Percentiles rank a stretch among this genome's conserved stretches.
Conservation (phyloP, 768 basidiomycete species). For the Lentinula boryana region DNA sequence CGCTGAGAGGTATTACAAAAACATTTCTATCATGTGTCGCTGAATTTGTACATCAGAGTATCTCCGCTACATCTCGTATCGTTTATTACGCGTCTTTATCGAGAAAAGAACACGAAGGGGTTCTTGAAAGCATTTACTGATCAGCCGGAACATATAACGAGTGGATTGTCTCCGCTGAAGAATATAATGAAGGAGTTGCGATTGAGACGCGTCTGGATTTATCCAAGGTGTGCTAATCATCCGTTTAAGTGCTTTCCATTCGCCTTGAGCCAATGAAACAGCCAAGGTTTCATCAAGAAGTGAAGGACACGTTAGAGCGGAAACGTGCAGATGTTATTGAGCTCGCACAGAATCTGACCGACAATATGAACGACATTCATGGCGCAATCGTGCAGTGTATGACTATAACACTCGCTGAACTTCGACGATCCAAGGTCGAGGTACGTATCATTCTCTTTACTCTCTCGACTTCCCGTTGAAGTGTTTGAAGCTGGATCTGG, state of each 20-base stretch:
- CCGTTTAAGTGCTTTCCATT: neutral
- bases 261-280: neutral
- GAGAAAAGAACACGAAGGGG: constrained; percentile 83
- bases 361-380: constrained; percentile 89
- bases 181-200: constrained; percentile 93
- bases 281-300: constrained; percentile 80
- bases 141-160: constrained; percentile 92
- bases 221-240: constrained; percentile 60
- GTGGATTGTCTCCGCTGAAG: constrained; percentile 85
- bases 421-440: constrained; percentile 79
- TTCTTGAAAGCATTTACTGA: constrained; percentile 98
- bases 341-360: constrained; percentile 79
- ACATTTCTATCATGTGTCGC: neutral
- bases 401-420: constrained; percentile 80
- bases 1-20: constrained; percentile 65
- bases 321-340: constrained; percentile 90
- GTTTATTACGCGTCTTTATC: constrained; percentile 87
- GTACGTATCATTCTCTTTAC: constrained; percentile 31
- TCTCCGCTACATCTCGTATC: constrained; percentile 82
- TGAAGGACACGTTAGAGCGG: constrained; percentile 76
- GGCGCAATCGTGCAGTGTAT: constrained; percentile 91
- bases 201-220: constrained; percentile 83
- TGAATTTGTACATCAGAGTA: constrained; percentile 43
- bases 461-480: neutral
- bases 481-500: constrained; percentile 74